A percentile compares a stretch with the other conserved stretches of the same genome.
phyloP scores from a whole-genome alignment of 495 filamentous ascomycete genomes.

The Lindgomyces ingoldianus region DNA sequence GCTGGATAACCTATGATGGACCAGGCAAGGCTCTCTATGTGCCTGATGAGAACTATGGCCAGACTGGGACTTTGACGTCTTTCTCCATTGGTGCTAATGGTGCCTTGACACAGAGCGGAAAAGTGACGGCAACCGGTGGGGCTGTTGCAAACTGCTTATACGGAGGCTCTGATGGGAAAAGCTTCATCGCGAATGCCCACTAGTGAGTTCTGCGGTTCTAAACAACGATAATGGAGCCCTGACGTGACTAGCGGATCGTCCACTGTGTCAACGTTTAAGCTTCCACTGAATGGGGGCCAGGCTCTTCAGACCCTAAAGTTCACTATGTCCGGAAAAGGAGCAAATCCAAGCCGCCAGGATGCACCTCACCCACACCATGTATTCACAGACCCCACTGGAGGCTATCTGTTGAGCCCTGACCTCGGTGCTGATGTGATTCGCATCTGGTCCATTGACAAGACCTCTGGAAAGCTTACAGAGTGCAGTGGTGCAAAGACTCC shows the following conservation, averaged over 20 bases:
- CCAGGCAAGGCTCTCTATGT: constrained; percentile 8
- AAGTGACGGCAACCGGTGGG: neutral
- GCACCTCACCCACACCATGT: constrained; percentile 17
- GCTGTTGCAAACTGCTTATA: constrained; percentile 9
- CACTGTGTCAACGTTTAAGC: constrained; percentile 13
- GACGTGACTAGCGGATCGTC: constrained; percentile 11
- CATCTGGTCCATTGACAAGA: constrained; percentile 22
- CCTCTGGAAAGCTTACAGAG: constrained; percentile 43
- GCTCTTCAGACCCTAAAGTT: constrained; percentile 12
- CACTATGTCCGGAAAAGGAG: constrained; percentile 6
- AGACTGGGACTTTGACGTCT: neutral
- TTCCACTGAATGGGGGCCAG: constrained; percentile 6
- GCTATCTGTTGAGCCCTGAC: constrained; percentile 15
- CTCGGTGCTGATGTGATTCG: constrained; percentile 25
- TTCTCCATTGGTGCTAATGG: constrained; percentile 17
- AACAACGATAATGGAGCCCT: too few species aligned
- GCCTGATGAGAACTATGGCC: constrained; percentile 10
- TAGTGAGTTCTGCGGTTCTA: too few species aligned
- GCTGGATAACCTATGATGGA: constrained; percentile 15
- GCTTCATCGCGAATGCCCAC: constrained; percentile 18
- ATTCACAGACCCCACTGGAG: constrained; percentile 13
- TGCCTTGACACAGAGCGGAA: constrained; percentile 4
- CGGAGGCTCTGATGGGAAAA: constrained; percentile 17
- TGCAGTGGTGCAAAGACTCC: constrained; percentile 44
- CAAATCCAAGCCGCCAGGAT: constrained; percentile 15